These are phyloP conservation scores for Cladosporium velox DNA, from an alignment of 2,329 filamentous ascomycete species.

Conservation along the genomic window DNA sequence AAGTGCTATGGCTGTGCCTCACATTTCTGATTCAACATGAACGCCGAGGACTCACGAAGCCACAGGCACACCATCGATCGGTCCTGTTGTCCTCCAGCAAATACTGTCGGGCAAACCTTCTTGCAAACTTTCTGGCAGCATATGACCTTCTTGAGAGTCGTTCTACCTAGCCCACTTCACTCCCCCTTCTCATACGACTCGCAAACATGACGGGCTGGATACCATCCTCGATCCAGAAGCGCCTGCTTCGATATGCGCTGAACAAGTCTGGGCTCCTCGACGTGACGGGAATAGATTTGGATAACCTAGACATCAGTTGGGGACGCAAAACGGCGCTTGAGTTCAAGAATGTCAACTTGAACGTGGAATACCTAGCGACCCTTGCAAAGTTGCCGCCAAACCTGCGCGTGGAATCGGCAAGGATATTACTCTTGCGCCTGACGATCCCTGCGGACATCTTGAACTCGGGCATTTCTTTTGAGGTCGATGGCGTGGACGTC, in stretches of 20 bases:
- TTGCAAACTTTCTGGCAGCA: conserved; percentile 14
- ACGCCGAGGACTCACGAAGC: conserved; percentile 2
- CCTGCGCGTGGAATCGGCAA: conserved; percentile 71
- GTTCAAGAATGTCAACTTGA: conserved; percentile 81
- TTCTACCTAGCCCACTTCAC: neutral
- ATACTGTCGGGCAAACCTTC: conserved; percentile 12
- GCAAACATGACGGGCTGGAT: conserved; percentile 58
- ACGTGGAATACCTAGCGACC: conserved; percentile 55
- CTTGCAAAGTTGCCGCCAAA: conserved; percentile 65
- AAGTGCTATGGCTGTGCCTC: conserved; percentile 5
- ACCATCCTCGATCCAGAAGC: conserved; percentile 80
- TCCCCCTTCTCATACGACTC: neutral
- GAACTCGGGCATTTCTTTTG: conserved; percentile 76
- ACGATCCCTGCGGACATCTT: conserved; percentile 88
- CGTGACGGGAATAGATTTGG: conserved; percentile 79
- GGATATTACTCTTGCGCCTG: conserved; percentile 73
- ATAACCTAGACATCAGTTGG: conserved; percentile 79
- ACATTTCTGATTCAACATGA: conserved; percentile 12
- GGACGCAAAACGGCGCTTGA: conserved; percentile 82
- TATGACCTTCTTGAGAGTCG: neutral
- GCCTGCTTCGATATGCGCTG: conserved; percentile 82
- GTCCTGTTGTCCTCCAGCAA: neutral
- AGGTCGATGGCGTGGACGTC: conserved; percentile 79
- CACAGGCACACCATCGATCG: conserved; percentile 12
- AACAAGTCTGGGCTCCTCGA: conserved; percentile 84